Evolutionary conservation across 2,329 filamentous ascomycete genomes (phyloP).

Genomic region (Xylaria sp.): DNA sequence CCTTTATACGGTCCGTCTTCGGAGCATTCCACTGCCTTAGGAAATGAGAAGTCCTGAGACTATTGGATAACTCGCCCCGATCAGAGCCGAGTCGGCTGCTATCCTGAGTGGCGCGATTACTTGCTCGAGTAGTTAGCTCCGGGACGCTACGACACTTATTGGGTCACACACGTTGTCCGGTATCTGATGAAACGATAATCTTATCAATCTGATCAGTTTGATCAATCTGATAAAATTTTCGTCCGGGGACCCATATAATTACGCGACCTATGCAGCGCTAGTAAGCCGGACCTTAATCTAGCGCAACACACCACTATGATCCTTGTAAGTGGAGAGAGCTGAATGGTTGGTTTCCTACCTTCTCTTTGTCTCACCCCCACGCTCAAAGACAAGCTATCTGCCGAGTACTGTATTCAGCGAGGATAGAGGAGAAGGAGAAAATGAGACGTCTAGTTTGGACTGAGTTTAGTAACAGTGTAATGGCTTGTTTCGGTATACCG

Average conservation of each 20-base stretch:
- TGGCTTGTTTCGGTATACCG: background rate
- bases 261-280: constrained; percentile 19
- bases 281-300: background rate
- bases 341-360: constrained; percentile 4
- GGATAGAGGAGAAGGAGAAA: no score
- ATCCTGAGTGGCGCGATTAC: background rate
- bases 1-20: constrained; percentile 26
- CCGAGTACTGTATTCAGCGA: background rate
- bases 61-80: constrained; percentile 12
- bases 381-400: background rate
- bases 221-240: constrained; percentile 42
- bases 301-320: background rate
- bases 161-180: background rate
- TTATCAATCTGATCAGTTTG: constrained; percentile 40
- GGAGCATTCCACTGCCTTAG: constrained; percentile 23
- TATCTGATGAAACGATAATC: constrained; percentile 35
- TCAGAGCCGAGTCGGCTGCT: background rate
- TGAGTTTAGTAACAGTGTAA: background rate
- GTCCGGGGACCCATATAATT: constrained; percentile 13
- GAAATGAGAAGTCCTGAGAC: constrained; percentile 17
- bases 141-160: constrained; percentile 3
- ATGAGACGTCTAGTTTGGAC: background rate
- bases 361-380: background rate
- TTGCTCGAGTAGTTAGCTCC: background rate
- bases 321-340: constrained; percentile 24